A percentile compares a stretch with the other conserved stretches of the same genome.
Evolutionary conservation across 352 stramenopile genomes (phyloP).

Genomic region (Globisporangium lucens): DNA sequence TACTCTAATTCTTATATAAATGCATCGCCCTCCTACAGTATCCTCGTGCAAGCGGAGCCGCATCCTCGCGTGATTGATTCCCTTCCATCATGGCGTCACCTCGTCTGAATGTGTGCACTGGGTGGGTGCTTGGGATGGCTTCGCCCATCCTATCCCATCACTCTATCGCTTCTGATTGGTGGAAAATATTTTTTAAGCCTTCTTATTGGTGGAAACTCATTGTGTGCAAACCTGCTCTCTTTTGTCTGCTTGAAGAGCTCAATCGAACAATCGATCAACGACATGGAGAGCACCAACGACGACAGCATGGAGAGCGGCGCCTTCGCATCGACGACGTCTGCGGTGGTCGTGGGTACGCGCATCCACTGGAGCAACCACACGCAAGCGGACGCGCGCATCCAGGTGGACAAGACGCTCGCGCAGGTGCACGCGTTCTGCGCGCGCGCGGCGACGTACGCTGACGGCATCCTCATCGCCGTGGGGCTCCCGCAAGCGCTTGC

Average conservation of each 20-base stretch:
- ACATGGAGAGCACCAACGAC: neutral
- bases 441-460: constrained; percentile 45
- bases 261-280: neutral
- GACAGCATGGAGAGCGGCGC: neutral
- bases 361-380: constrained; percentile 73
- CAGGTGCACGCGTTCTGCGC: constrained; percentile 52
- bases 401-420: constrained; percentile 37
- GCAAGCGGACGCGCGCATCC: constrained; percentile 30
- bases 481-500: constrained; percentile 29
- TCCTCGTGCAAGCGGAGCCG: neutral
- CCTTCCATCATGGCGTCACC: neutral
- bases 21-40: no score
- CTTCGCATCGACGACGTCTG: neutral
- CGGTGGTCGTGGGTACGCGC: constrained; percentile 49
- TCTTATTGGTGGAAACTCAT: neutral
- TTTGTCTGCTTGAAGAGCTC: constrained; percentile 2
- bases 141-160: neutral
- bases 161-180: neutral
- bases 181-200: neutral
- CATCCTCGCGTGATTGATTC: neutral
- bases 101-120: neutral
- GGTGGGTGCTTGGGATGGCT: neutral
- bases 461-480: constrained; percentile 56
- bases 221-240: neutral
- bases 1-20: no score